Percentiles rank a stretch among this genome's conserved stretches.
Evolutionary conservation across 1,284 basidiomycete species (phyloP).

Genomic region (Caloboletus firmus): DNA sequence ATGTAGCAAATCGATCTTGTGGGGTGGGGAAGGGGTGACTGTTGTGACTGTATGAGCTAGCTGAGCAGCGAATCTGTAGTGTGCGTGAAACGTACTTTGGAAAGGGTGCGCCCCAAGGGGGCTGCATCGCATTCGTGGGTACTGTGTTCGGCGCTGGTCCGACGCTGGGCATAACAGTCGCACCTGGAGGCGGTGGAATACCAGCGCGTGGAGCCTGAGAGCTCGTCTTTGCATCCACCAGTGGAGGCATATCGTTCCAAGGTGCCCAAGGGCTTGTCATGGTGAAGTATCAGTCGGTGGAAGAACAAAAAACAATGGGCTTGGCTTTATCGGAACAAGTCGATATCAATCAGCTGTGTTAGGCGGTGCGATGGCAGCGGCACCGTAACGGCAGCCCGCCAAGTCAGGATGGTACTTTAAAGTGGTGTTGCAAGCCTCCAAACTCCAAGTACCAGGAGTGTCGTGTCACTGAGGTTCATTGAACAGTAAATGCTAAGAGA

Average conservation of each 20-base stretch:
- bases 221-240: conserved; percentile 23
- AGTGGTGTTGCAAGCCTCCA: neutral
- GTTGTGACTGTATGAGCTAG: conserved; percentile 2
- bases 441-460: neutral
- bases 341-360: conserved; percentile 24
- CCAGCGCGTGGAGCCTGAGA: neutral
- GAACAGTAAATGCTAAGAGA: neutral
- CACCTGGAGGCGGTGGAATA: conserved; percentile 32
- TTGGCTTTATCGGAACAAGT: conserved; percentile 22
- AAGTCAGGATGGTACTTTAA: neutral
- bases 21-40: conserved; percentile 11
- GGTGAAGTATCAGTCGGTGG: conserved; percentile 5
- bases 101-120: conserved; percentile 20
- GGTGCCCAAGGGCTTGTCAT: conserved; percentile 21
- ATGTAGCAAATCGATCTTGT: conserved; percentile 17
- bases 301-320: neutral
- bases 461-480: neutral
- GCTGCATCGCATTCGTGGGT: conserved; percentile 5
- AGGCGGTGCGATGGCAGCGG: conserved; percentile 10
- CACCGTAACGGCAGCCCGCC: conserved; percentile 4
- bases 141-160: conserved; percentile 11
- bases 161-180: conserved; percentile 12
- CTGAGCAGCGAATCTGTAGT: neutral
- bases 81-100: conserved; percentile 11
- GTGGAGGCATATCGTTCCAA: conserved; percentile 28